These are phyloP conservation scores for Noccaea caerulescens DNA, from an alignment of 345 rosid species.

Conservation along the genomic window DNA sequence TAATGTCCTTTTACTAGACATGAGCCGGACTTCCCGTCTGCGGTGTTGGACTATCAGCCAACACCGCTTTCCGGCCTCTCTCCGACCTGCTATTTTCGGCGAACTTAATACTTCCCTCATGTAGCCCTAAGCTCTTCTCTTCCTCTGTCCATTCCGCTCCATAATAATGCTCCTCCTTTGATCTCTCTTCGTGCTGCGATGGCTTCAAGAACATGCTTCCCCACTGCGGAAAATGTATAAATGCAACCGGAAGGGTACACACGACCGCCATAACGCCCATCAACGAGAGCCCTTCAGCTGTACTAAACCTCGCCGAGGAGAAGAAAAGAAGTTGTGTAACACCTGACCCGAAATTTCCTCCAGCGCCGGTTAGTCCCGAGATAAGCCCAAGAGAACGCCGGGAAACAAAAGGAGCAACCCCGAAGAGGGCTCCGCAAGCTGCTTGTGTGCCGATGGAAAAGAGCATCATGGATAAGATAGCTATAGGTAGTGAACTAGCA, in stretches of 20 bases:
- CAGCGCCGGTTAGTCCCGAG: constrained; percentile 75
- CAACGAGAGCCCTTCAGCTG: constrained; percentile 57
- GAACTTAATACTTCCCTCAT: constrained; percentile 66
- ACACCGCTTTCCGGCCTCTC: constrained; percentile 60
- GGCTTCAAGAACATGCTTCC: constrained; percentile 76
- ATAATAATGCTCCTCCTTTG: constrained; percentile 70
- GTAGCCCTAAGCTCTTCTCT: constrained; percentile 64
- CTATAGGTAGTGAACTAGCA: constrained; percentile 70
- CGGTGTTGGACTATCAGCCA: constrained; percentile 53
- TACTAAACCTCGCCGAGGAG: constrained; percentile 54
- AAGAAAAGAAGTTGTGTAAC: constrained; percentile 77
- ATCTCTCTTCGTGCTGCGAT: constrained; percentile 48
- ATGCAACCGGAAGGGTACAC: constrained; percentile 62
- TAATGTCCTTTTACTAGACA: constrained; percentile 46
- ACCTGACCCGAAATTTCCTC: constrained; percentile 84
- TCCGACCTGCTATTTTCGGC: constrained; percentile 75
- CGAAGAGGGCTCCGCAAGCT: constrained; percentile 86
- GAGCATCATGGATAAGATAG: constrained; percentile 75
- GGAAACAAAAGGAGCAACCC: constrained; percentile 76
- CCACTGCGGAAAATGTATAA: constrained; percentile 85
- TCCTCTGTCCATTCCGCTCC: constrained; percentile 70
- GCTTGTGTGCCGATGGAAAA: constrained; percentile 84
- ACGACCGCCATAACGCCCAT: constrained; percentile 81
- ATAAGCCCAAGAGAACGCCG: constrained; percentile 77
- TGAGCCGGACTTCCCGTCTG: constrained; percentile 53